Percentiles rank a stretch among this genome's conserved stretches.
phyloP scores from a whole-genome alignment of 345 rosid genomes.

The Leavenworthia alabamica region DNA sequence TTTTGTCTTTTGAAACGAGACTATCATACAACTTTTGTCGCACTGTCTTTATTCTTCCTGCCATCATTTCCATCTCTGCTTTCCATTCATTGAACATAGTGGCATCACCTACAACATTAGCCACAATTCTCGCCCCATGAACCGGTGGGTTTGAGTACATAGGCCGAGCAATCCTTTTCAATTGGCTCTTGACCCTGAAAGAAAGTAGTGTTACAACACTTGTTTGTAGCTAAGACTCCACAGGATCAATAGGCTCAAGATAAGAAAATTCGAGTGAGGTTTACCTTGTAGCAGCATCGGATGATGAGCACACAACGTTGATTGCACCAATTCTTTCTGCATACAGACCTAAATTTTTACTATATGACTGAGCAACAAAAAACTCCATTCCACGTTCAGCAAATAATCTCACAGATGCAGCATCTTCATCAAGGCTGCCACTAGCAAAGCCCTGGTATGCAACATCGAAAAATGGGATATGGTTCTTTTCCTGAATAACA shows the following conservation, averaged over 20 bases:
- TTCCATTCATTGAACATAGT: conserved; percentile 83
- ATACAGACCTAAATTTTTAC: conserved; percentile 88
- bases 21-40: conserved; percentile 69
- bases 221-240: neutral
- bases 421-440: conserved; percentile 94
- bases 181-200: conserved; percentile 93
- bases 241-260: too few species aligned
- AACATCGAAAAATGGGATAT: conserved; percentile 89
- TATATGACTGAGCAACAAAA: conserved; percentile 92
- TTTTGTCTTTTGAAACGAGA: conserved; percentile 69
- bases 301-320: conserved; percentile 74
- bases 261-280: neutral
- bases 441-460: conserved; percentile 99
- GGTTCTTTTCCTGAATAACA: conserved; percentile 88
- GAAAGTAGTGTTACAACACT: conserved; percentile 46
- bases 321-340: conserved; percentile 94
- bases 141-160: conserved; percentile 98
- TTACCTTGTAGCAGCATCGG: conserved; percentile 82
- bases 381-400: conserved; percentile 80
- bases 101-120: conserved; percentile 76
- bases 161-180: conserved; percentile 92
- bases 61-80: conserved; percentile 96
- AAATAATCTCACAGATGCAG: conserved; percentile 81
- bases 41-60: conserved; percentile 87
- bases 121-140: conserved; percentile 92